Percentiles rank a stretch among this genome's conserved stretches.
These are phyloP conservation scores for Cucurbitaria berberidis DNA, from an alignment of 2,329 filamentous ascomycete species.

Conservation along the genomic window DNA sequence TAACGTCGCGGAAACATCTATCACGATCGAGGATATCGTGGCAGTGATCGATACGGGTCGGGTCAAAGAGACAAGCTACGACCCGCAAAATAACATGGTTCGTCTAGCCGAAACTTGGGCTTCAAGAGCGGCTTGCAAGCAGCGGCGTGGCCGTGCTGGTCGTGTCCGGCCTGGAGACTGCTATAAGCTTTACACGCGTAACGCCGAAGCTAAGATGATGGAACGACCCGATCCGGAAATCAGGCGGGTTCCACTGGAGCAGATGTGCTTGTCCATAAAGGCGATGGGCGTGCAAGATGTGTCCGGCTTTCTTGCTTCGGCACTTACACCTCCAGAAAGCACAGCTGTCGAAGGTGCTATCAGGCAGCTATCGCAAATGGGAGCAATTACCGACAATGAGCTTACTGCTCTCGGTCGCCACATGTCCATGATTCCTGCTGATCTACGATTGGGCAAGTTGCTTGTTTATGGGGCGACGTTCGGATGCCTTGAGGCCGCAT, in stretches of 20 bases:
- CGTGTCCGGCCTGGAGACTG: conserved; percentile 89
- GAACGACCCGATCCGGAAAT: conserved; percentile 94
- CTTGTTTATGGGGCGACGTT: conserved; percentile 96
- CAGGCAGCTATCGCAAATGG: conserved; percentile 79
- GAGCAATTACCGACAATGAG: conserved; percentile 83
- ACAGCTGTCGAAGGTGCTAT: conserved; percentile 87
- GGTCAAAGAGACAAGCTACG: conserved; percentile 96
- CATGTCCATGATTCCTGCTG: conserved; percentile 92
- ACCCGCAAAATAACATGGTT: conserved; percentile 90
- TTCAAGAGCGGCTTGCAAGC: conserved; percentile 90
- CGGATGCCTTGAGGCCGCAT: conserved; percentile 84
- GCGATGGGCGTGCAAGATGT: conserved; percentile 93
- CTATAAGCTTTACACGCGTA: conserved; percentile 93
- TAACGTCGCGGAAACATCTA: conserved; percentile 97
- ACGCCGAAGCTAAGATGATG: conserved; percentile 82
- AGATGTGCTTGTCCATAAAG: conserved; percentile 90
- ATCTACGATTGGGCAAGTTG: conserved; percentile 89
- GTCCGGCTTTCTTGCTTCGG: conserved; percentile 78
- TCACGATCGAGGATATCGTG: conserved; percentile 97
- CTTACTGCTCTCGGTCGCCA: conserved; percentile 91
- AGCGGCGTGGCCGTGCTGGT: conserved; percentile 89
- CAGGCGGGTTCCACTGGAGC: conserved; percentile 87
- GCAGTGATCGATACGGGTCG: conserved; percentile 94
- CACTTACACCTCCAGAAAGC: conserved; percentile 85
- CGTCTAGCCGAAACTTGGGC: conserved; percentile 95